phyloP scores from a whole-genome alignment of 345 rosid genomes.

The Isatis tinctoria region DNA sequence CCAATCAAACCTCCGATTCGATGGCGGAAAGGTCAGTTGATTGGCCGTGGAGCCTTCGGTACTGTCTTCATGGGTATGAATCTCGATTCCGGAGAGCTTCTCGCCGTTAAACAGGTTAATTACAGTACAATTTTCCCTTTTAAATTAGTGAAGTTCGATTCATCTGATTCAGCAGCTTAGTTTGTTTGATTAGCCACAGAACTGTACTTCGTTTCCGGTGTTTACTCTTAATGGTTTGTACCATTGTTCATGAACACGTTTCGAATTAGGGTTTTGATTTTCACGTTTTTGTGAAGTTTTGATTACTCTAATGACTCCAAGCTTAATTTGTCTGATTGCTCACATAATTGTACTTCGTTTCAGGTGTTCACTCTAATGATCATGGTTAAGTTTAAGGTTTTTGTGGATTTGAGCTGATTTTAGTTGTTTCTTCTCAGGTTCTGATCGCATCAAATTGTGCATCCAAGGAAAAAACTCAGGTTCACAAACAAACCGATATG shows the following conservation, averaged over 20 bases:
- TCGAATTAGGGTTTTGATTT: background rate
- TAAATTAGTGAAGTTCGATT: no score
- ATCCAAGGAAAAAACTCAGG: slow-evolving; percentile 83
- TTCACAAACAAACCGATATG: slow-evolving; percentile 12
- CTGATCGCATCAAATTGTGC: slow-evolving; percentile 60
- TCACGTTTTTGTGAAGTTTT: background rate
- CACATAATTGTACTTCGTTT: no score
- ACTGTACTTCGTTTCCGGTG: no score
- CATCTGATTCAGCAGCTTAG: no score
- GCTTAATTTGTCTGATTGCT: background rate
- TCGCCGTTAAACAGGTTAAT: slow-evolving; percentile 78
- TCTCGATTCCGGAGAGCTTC: slow-evolving; percentile 89
- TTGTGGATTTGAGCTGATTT: background rate
- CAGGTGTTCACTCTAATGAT: background rate
- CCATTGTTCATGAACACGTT: no score
- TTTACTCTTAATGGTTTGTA: no score
- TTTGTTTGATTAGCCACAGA: no score
- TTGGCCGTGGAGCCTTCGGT: slow-evolving; percentile 92
- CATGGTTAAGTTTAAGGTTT: background rate
- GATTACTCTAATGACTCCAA: background rate
- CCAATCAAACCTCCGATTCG: slow-evolving; percentile 52
- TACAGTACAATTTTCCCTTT: no score
- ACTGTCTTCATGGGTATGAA: slow-evolving; percentile 92
- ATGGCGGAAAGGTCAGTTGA: slow-evolving; percentile 84
- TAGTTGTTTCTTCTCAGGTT: slow-evolving; percentile 46